These are phyloP conservation scores for Thamnidium elegans DNA, from an alignment of 192 early-diverging fungal species.

Conservation along the genomic window DNA sequence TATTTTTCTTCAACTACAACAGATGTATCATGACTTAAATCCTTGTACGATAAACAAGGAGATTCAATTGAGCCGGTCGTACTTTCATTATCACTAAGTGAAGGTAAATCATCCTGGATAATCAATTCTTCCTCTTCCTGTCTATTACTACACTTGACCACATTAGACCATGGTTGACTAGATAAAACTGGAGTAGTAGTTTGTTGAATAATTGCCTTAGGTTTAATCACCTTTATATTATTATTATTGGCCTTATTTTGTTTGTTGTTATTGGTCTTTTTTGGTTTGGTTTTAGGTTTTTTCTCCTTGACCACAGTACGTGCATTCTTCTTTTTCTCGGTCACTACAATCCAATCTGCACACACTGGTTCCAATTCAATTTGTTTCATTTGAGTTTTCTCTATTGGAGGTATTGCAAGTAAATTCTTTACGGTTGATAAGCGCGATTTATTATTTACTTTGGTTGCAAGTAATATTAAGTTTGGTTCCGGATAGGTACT, in stretches of 20 bases:
- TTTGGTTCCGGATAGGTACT: no score
- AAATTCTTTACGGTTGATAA: no score
- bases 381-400: background rate
- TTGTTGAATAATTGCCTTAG: background rate
- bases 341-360: conserved; percentile 5
- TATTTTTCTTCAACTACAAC: background rate
- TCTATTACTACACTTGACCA: background rate
- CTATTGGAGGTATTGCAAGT: background rate
- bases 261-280: conserved; percentile 13
- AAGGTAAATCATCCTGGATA: background rate
- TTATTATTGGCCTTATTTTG: conserved; percentile 11
- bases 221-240: background rate
- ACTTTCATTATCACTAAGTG: background rate
- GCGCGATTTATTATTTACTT: no score
- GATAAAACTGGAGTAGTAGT: background rate
- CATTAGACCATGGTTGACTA: background rate
- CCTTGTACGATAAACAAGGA: conserved; percentile 13
- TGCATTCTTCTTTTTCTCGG: conserved; percentile 13
- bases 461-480: no score
- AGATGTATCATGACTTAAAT: background rate
- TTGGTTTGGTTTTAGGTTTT: background rate
- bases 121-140: background rate
- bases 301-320: background rate
- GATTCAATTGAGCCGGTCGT: background rate
- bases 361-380: background rate